Percentiles rank a stretch among this genome's conserved stretches.
Evolutionary conservation across 192 early-diverging fungal genomes (phyloP).

Genomic region (Chytriomyces hyalinus): DNA sequence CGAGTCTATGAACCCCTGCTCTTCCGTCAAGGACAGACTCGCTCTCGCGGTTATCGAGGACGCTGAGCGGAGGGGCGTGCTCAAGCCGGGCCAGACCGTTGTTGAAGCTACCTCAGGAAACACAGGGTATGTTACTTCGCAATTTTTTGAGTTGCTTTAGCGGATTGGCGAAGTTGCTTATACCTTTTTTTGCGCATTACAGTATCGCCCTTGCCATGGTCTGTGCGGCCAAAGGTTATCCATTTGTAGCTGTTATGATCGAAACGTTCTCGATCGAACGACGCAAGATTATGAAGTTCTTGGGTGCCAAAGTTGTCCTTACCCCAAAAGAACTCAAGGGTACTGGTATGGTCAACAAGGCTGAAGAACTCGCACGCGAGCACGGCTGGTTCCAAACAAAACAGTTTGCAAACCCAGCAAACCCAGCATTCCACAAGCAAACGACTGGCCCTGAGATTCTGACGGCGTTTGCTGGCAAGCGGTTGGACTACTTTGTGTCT

Average conservation of each 20-base stretch:
- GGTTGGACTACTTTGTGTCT: conserved; percentile 47
- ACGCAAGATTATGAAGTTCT: conserved; percentile 52
- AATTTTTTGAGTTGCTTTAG: not conserved
- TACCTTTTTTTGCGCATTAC: not conserved
- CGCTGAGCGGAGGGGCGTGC: conserved; percentile 83
- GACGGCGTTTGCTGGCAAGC: conserved; percentile 42
- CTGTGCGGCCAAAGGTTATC: conserved; percentile 51
- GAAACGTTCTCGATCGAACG: conserved; percentile 53
- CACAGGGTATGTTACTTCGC: conserved; percentile 65
- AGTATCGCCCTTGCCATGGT: conserved; percentile 53
- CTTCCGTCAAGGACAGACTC: conserved; percentile 95
- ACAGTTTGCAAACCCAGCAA: conserved; percentile 53
- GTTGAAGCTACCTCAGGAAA: conserved; percentile 71
- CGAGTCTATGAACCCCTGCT: conserved; percentile 97
- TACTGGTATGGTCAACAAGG: conserved; percentile 50
- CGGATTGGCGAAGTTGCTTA: not conserved
- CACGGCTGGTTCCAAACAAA: conserved; percentile 49
- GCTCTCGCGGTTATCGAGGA: conserved; percentile 93
- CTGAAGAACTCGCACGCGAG: conserved; percentile 43
- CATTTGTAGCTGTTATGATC: conserved; percentile 48
- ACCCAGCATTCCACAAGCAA: conserved; percentile 49
- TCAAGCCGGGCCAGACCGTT: conserved; percentile 89
- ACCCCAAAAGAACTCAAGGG: conserved; percentile 53
- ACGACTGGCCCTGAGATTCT: conserved; percentile 52
- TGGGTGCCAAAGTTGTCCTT: conserved; percentile 51